Evolutionary conservation across 1,139 yeast genomes (phyloP), one percentile per base, ranked within the genome.

Genomic region (Hansenula anomala): DNA sequence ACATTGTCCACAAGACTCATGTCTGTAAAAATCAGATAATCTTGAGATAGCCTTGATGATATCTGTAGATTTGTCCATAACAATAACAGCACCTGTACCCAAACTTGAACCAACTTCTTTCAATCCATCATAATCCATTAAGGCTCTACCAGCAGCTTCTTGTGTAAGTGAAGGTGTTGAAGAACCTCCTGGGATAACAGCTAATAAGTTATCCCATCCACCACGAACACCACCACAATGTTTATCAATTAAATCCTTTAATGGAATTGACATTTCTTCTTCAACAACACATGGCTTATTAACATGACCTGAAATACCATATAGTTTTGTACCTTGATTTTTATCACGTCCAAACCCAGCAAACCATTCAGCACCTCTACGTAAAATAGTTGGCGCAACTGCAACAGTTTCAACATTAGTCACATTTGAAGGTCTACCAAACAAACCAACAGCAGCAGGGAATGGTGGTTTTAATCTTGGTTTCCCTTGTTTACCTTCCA

Each of bases 1-100:
- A 70, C 95, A 86, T 67, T 86, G 95, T 46, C 95, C 95, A 67
- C 95, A 86, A 11, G 94, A 83, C 71, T 86, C 95, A 64, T 86
- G 95, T 68, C 82, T 84, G 69, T 85, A 87, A 62, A 86, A 86
- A 38, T 82, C 78, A 34, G 90, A 64, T 55, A 87, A 77, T 63
- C 95, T 75, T 64, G 87, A 94, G 59, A 86, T 86, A 48, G 92
- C 94, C 51, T 88, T 76, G 45, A 86, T 78, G 43, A 86, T 75
- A 60, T 86, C 95, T 31, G 94, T 83, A 55, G 80, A 78, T 69
- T 85, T 83, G 69, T 85, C 83, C 87, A 86, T 78, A 42, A 86
- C 95, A 63, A 86, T 86, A 43, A 86, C 95, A 17, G 95, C 95
- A 36, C 95, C 95, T 41, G 95, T 86, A 52, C 95, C 95, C 49